Evolutionary conservation across 2,329 filamentous ascomycete genomes (phyloP).

Genomic region (Amauroascus niger): DNA sequence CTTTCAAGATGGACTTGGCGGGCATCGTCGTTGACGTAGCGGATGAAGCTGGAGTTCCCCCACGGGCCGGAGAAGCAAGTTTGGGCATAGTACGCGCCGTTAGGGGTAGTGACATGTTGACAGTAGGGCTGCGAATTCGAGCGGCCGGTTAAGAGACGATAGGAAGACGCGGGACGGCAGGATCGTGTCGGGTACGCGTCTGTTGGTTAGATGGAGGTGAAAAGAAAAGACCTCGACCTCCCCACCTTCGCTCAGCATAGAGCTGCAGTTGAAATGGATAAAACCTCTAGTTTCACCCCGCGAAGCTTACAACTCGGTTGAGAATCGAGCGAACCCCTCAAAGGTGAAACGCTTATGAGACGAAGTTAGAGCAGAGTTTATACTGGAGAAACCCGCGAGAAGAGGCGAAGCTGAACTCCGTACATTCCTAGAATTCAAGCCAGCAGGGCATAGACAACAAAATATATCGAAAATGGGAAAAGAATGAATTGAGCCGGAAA

Average conservation of each 20-base stretch:
- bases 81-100: background rate
- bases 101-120: background rate
- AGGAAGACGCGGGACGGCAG: background rate
- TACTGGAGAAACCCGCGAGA: background rate
- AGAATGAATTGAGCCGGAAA: background rate
- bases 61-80: background rate
- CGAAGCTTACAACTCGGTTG: background rate
- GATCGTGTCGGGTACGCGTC: background rate
- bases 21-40: constrained; percentile 23
- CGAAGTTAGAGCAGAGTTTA: background rate
- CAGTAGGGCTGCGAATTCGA: background rate
- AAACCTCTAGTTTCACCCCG: background rate
- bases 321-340: background rate
- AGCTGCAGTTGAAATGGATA: background rate
- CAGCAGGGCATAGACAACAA: background rate
- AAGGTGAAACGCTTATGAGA: constrained; percentile 7
- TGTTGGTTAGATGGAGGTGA: background rate
- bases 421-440: background rate
- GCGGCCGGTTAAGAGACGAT: background rate
- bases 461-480: background rate
- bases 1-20: constrained; percentile 24
- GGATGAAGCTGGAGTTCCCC: background rate
- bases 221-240: background rate
- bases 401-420: background rate
- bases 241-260: background rate